Conservation (phyloP, 2,329 filamentous ascomycete species). For the Verticillium alfalfae region DNA sequence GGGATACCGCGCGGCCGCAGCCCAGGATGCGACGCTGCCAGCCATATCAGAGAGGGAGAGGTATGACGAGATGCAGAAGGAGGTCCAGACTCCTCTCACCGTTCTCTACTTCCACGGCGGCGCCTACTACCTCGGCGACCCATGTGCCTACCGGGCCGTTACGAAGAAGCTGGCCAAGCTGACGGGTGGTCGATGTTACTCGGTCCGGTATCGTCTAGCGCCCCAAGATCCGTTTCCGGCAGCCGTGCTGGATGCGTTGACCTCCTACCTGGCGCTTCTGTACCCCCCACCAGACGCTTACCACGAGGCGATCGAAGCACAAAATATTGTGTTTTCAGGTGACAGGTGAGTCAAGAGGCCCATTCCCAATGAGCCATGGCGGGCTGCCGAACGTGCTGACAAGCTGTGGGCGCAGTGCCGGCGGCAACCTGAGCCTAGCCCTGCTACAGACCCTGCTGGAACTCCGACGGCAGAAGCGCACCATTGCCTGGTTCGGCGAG, state of each 20-base stretch:
- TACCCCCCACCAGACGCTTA: constrained; percentile 64
- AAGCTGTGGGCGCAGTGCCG: constrained; percentile 46
- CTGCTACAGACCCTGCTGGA: constrained; percentile 66
- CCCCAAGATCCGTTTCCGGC: constrained; percentile 72
- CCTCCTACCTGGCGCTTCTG: constrained; percentile 67
- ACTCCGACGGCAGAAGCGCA: constrained; percentile 39
- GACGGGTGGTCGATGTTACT: constrained; percentile 63
- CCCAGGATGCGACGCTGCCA: constrained; percentile 43
- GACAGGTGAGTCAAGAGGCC: constrained; percentile 45
- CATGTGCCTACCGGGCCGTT: constrained; percentile 55
- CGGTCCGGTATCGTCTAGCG: constrained; percentile 68
- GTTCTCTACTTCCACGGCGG: constrained; percentile 74
- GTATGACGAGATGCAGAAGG: constrained; percentile 62
- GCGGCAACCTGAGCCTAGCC: constrained; percentile 63
- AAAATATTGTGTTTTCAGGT: constrained; percentile 65
- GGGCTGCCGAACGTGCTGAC: no score
- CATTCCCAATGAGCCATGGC: no score
- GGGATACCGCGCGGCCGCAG: constrained; percentile 56
- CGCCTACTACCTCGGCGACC: constrained; percentile 68
- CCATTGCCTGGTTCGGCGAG: constrained; percentile 55
- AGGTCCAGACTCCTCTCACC: constrained; percentile 57
- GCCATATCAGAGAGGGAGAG: constrained; percentile 56
- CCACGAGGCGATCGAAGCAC: constrained; percentile 59
- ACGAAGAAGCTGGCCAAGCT: constrained; percentile 59
- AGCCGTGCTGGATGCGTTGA: constrained; percentile 65